Base-by-base conservation (phyloP, 208 protist genomes). In the Novymonas esmeraldas region DNA sequence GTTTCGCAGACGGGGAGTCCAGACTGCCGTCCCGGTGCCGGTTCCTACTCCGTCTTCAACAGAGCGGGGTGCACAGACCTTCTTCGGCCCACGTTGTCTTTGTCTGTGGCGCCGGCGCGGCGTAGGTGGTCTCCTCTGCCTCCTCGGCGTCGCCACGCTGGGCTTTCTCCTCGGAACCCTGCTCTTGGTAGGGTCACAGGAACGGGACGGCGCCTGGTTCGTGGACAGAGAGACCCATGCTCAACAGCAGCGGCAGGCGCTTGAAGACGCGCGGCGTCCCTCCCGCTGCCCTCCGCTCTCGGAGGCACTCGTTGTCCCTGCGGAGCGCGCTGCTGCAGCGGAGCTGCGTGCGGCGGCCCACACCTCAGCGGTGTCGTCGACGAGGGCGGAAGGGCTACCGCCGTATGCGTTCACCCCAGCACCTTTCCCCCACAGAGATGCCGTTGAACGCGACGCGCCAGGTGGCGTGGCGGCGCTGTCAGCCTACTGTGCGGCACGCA, bases 401-500 rank as follows among this genome's bases (percentile, higher is more conserved):
- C n/a, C n/a, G n/a, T n/a, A n/a, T n/a, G n/a, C n/a, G n/a, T n/a
- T n/a, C n/a, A n/a, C n/a, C n/a, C n/a, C n/a, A n/a, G n/a, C n/a
- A n/a, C n/a, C n/a, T n/a, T n/a, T n/a, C n/a, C n/a, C n/a, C n/a
- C n/a, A n/a, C n/a, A n/a, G n/a, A n/a, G n/a, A n/a, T n/a, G n/a
- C n/a, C n/a, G n/a, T n/a, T n/a, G n/a, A n/a, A n/a, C n/a, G n/a
- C n/a, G n/a, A n/a, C n/a, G n/a, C n/a, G 22, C 38, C 20, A 18
- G 45, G 33, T 24, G 29, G 29, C 33, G 55, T 76, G 14, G 56
- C 49, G 1, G 62, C 54, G 3, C 62, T 76, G 3, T n/a, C n/a
- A 20, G 55, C 10, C 28, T 76, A 63, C 38, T 76, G 70, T 34
- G 54, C 62, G 13, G 29, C 55, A 5, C 70, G 56, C 29, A 62